Evolutionary conservation across 1,139 yeast species (phyloP).

Genomic region (Kluyveromyces sp.): DNA sequence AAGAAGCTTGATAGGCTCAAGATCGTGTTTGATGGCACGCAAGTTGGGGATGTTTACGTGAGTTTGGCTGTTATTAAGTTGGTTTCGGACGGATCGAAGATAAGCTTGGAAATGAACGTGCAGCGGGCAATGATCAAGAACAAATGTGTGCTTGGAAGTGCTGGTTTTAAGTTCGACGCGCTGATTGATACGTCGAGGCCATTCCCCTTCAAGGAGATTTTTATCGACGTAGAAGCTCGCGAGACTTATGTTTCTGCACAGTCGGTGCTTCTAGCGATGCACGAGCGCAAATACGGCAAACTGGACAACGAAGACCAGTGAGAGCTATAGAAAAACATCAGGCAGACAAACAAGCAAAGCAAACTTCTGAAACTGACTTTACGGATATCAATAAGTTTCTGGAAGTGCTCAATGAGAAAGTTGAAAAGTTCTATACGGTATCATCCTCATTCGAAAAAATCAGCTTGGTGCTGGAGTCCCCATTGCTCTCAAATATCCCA

Average conservation of each 20-base stretch:
- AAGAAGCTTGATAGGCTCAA: conserved; percentile 2
- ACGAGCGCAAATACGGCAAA: not conserved
- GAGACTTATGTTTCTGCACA: conserved; percentile 4
- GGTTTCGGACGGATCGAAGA: not conserved
- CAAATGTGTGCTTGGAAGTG: not conserved
- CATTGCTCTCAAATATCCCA: conserved; percentile 17
- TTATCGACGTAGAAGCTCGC: conserved; percentile 1
- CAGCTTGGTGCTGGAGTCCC: conserved; percentile 14
- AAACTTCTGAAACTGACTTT: not conserved
- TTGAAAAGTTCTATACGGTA: not conserved
- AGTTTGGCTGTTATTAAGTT: conserved; percentile 1
- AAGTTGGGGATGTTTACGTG: conserved; percentile 1
- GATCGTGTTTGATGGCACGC: conserved; percentile 7
- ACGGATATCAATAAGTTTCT: not conserved
- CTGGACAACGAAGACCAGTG: not conserved
- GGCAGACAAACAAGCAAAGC: not conserved
- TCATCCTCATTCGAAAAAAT: conserved; percentile 3
- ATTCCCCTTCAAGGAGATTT: conserved; percentile 1
- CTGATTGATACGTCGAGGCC: not conserved
- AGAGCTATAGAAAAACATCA: no score
- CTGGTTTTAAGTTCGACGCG: not conserved
- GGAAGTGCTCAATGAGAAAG: not conserved
- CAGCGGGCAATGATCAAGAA: not conserved
- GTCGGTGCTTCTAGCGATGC: not conserved
- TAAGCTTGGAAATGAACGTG: not conserved